Conservation (phyloP, 169 alveolate species). For the Perkinsus chesapeaki region DNA sequence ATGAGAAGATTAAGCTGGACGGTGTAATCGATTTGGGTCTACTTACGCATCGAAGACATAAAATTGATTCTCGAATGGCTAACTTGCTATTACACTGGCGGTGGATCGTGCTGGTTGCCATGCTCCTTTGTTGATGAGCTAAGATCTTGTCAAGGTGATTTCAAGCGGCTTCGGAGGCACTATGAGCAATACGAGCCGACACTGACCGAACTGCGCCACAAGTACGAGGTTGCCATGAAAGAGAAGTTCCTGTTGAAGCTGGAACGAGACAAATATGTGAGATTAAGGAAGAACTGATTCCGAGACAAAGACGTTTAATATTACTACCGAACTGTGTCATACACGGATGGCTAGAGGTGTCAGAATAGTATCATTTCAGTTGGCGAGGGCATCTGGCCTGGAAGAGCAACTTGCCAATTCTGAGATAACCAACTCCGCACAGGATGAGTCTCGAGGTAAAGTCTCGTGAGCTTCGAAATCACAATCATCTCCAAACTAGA, state of each 20-base stretch:
- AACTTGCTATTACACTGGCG: neutral
- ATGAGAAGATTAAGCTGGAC: neutral
- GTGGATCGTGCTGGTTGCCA: neutral
- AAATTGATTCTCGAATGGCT: too few species aligned
- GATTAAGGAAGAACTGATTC: too few species aligned
- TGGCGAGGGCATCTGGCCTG: neutral
- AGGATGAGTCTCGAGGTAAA: neutral
- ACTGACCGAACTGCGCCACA: slow-evolving; percentile 65
- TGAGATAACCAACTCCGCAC: neutral
- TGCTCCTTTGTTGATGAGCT: neutral
- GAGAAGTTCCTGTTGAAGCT: slow-evolving; percentile 75
- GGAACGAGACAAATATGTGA: slow-evolving; percentile 69
- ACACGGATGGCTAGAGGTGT: neutral
- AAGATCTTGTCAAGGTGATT: slow-evolving; percentile 31
- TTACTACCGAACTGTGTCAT: neutral
- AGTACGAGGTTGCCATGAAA: slow-evolving; percentile 63
- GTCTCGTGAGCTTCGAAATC: too few species aligned
- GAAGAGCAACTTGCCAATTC: neutral
- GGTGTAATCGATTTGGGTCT: too few species aligned
- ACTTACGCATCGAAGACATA: too few species aligned
- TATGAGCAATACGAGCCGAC: slow-evolving; percentile 71
- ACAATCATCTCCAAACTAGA: too few species aligned
- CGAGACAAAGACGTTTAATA: neutral
- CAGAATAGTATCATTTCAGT: neutral
- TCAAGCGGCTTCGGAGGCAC: slow-evolving; percentile 62